Base-by-base conservation (phyloP, 768 basidiomycete genomes). In the Boletus huronensis region DNA sequence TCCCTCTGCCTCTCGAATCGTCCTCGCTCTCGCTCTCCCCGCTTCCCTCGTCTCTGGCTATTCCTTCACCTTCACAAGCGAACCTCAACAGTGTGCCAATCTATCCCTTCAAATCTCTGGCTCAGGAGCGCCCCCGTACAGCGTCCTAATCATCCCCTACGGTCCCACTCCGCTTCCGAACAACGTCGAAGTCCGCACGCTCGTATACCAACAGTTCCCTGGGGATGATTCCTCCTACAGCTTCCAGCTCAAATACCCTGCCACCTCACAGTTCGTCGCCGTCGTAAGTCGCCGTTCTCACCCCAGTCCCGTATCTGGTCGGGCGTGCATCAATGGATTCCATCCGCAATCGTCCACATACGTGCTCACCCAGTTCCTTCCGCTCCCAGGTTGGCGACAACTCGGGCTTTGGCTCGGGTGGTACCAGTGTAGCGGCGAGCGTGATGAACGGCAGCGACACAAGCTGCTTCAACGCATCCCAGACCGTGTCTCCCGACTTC, bases 191-290 rank as follows among this genome's bases (percentile, higher is more conserved):
- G 84, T 77, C 23, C 77, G 89, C 28, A 79, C 64, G 39, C 84
- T 89, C 44, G 65, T 83, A 47, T 79, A 80, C 60, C 67, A 81
- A 13, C 66, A 77, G 5, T 90, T 90, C 63, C 55, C 71, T 19
- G 77, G 69, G 26, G 62, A 68, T 25, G 65, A 69, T 6, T 52
- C 72, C 19, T 72, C 75, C 23, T 60, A 81, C 28, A 75, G 67
- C 35, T 85, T 90, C 66, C 70, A 79, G 64, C 76, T 90, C 49
- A 78, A 76, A 28, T 91, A 79, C 64, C 89, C 89, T 0, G 75
- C 70, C 45, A 77, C 82, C 64, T 87, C 87, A 3, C 84, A 88
- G 62, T 84, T 92, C 50, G 87, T 91, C 25, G 83, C 85, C 5
- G 84, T 90, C 63, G 88, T 89, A 62, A 72, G 86, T 82, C 6